Evolutionary conservation across 116 monocot genomes (phyloP), one percentile per base, ranked within the genome.

Genomic region (Dioscorea cayenensis): DNA sequence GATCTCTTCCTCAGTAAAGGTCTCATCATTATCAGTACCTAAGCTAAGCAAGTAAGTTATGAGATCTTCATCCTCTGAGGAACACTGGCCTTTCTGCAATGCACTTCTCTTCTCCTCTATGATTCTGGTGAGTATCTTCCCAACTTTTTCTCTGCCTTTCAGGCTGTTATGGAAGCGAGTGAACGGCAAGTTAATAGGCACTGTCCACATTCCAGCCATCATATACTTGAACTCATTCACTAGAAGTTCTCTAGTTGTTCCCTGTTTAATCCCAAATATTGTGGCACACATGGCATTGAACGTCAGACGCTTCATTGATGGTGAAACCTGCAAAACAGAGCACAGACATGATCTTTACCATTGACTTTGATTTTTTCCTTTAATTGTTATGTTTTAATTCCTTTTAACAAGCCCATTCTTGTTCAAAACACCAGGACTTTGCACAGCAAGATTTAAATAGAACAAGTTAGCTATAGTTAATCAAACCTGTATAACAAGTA

Each of bases 141-240:
- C 52, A 14, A 60, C 73, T 22, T 66, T 70, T 16, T 17, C 10
- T 69, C 77, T 80, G 16, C 78, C 77, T 38, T 58, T 71, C 10
- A 84, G 25, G 73, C 81, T 78, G 38, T 21, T 72, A 58, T 19
- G 29, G 68, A 74, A 84, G 43, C 43, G 36, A 0, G 84, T 80
- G 76, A 78, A 81, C 20, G 84, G 81, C 17, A 84, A 60, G 69
- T 84, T 75, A 28, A 84, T 37, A 10, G 81, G 84, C 12, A 84
- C 55, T 14, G 84, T 23, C 84, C 73, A 84, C 64, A 72, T 17
- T 14, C 84, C 84, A 2, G 43, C 48, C 20, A 84, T 9, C 75
- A 78, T 77, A 3, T 67, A 55, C 13, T 12, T 48, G 23, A 81
- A 81, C 29, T 67, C 68, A 0, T 51, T 9, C 19, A 19, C 58